A percentile compares a stretch with the other conserved stretches of the same genome.
Conservation (phyloP, 1,139 yeast genomes). For the Yamadazyma triangularis region DNA sequence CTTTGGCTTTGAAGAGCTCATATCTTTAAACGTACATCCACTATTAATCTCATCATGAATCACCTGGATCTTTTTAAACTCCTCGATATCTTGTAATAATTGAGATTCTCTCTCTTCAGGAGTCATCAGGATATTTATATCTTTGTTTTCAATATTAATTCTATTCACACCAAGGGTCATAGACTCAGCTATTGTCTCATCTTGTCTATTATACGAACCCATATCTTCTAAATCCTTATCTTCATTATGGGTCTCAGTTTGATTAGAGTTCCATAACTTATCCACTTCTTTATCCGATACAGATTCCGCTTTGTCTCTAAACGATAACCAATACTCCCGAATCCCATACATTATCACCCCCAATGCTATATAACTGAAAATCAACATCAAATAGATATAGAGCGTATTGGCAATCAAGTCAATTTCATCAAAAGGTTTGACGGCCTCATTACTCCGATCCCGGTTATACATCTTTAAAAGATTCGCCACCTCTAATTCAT, state of each 20-base stretch:
- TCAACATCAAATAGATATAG: conserved; percentile 25
- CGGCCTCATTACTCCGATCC: neutral
- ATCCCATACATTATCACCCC: conserved; percentile 22
- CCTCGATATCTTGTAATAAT: conserved; percentile 1
- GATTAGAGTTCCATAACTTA: conserved; percentile 2
- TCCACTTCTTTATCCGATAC: conserved; percentile 2
- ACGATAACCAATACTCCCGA: conserved; percentile 23
- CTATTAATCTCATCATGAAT: conserved; percentile 11
- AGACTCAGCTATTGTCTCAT: neutral
- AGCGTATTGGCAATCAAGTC: conserved; percentile 24
- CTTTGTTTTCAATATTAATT: neutral
- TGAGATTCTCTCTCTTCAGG: neutral
- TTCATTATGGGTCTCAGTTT: too few relatives aligned
- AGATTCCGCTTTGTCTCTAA: conserved; percentile 7
- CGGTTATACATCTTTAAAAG: neutral
- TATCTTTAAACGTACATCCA: conserved; percentile 2
- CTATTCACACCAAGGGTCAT: neutral
- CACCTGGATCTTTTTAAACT: conserved; percentile 9
- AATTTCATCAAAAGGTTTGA: conserved; percentile 7
- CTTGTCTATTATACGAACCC: conserved; percentile 1
- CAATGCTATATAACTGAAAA: conserved; percentile 17
- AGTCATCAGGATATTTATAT: neutral
- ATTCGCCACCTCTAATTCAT: too few relatives aligned
- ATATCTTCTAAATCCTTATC: conserved; percentile 4
- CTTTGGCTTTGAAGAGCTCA: neutral